Evolutionary conservation across 202 grass and related monocot species (phyloP), one percentile per base, ranked within the genome.

Genomic region (Schoenoplectus triqueter): DNA sequence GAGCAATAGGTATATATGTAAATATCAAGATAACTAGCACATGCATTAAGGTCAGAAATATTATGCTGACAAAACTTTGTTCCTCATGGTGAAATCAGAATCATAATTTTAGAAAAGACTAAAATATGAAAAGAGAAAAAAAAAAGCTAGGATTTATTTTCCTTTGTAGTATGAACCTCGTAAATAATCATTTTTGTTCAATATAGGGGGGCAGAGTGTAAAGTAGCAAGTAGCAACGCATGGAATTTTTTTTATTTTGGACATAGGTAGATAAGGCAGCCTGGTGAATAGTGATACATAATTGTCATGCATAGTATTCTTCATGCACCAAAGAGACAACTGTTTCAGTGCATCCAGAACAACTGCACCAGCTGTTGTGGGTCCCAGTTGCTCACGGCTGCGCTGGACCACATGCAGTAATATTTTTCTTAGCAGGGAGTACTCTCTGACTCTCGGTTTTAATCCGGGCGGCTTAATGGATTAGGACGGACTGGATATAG

Each of bases 281-380:
- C 31, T 31, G 31, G 31, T 31, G 31, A 31, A 31, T 31, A 63
- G 40, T 49, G 39, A 81, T 64, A 45, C 56, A 64, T 64, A 45
- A 31, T 77, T 67, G 63, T 83, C 80, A 83, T 69, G 61, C 80
- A 83, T 69, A 69, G 64, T 83, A 67, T 69, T 83, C 49, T 54
- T 20, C 56, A 64, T 80, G 77, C 9, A 81, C 54, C 40, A 31
- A 83, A 69, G 47, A 83, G 47, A 81, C 78, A 69, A 83, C 62
- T 69, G 80, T 69, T 83, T 69, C 80, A 83, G 80, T 83, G 61
- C 59, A 69, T 40, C 46, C 64, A 83, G 80, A 50, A 55, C 48
- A 8, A 15, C 64, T 41, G 45, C 80, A 66, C 39, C 0, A 17
- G 59, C 13, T 31, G 10, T 31, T 31, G 31, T 31, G 31, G 31